A percentile compares a stretch with the other conserved stretches of the same genome.
These are phyloP conservation scores for Grosmannia clavigera DNA, from an alignment of 2,329 filamentous ascomycete species.

Conservation along the genomic window DNA sequence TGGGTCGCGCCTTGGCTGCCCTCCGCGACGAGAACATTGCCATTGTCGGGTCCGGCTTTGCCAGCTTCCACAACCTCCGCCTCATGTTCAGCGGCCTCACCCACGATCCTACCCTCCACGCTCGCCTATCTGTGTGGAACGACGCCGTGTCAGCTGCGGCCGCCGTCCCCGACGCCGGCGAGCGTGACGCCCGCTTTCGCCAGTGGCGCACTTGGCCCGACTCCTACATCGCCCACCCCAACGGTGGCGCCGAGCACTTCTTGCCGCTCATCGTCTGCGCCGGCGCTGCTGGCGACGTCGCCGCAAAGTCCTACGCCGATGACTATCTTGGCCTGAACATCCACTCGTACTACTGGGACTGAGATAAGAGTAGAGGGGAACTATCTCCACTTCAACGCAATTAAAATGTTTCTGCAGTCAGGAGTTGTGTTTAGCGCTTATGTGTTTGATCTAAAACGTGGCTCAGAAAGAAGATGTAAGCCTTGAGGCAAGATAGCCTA, in stretches of 20 bases:
- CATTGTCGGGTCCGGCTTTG: constrained; percentile 47
- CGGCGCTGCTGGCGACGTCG: constrained; percentile 32
- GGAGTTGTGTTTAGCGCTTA: too few relatives aligned
- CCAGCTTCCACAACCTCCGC: constrained; percentile 42
- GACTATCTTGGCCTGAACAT: constrained; percentile 35
- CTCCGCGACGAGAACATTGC: constrained; percentile 43
- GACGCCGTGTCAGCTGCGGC: constrained; percentile 28
- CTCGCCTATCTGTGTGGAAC: constrained; percentile 30
- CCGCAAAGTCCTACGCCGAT: constrained; percentile 33
- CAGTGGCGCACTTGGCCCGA: constrained; percentile 35
- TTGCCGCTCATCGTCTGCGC: constrained; percentile 46
- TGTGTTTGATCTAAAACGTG: too few relatives aligned
- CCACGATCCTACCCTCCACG: constrained; percentile 14
- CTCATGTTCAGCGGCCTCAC: constrained; percentile 26
- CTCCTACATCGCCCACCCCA: constrained; percentile 41
- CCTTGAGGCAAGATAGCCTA: too few relatives aligned
- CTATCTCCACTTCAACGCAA: neutral
- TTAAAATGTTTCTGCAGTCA: too few relatives aligned
- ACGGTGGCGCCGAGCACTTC: constrained; percentile 43
- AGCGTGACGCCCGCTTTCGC: constrained; percentile 27
- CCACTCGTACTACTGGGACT: constrained; percentile 42
- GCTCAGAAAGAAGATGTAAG: too few relatives aligned
- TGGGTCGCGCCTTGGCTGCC: constrained; percentile 37
- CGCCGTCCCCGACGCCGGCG: constrained; percentile 18
- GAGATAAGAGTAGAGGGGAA: neutral